A percentile compares a stretch with the other conserved stretches of the same genome.
Conservation (phyloP, 495 filamentous ascomycete genomes). For the Aspergillus heteromorphus region DNA sequence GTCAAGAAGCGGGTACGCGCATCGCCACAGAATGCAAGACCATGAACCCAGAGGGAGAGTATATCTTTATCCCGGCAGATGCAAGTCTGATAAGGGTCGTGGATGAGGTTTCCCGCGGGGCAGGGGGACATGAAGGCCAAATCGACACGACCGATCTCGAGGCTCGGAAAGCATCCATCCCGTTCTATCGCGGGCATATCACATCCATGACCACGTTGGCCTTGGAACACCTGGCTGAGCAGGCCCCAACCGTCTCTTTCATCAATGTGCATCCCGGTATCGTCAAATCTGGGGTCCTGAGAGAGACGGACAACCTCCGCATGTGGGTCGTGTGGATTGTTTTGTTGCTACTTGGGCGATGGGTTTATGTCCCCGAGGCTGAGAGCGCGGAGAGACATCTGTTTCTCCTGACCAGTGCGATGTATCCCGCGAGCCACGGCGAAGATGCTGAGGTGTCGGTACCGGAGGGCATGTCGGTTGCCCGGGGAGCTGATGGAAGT, state of each 20-base stretch:
- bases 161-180: conserved; percentile 12
- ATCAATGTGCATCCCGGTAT: conserved; percentile 51
- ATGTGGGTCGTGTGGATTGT: conserved; percentile 1
- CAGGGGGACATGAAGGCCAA: conserved; percentile 46
- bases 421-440: conserved; percentile 29
- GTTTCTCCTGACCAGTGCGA: conserved; percentile 44
- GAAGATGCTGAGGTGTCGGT: conserved; percentile 24
- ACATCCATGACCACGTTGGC: conserved; percentile 44
- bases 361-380: conserved; percentile 19
- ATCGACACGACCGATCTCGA: conserved; percentile 43
- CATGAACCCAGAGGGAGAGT: conserved; percentile 22
- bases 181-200: conserved; percentile 28
- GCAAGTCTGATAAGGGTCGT: conserved; percentile 51
- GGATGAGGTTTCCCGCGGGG: conserved; percentile 51
- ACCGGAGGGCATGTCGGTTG: conserved; percentile 21
- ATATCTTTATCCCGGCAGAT: conserved; percentile 53
- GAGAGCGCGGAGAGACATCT: conserved; percentile 52
- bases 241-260: conserved; percentile 49
- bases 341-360: conserved; percentile 17
- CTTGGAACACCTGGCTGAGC: conserved; percentile 41
- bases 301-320: conserved; percentile 4
- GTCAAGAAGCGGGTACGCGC: conserved; percentile 31
- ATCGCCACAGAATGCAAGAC: conserved; percentile 39
- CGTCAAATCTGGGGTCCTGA: conserved; percentile 36
- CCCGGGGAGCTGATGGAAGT: conserved; percentile 37